Evolutionary conservation across 352 stramenopile genomes (phyloP).

Genomic region (Globisporangium cederbergense): DNA sequence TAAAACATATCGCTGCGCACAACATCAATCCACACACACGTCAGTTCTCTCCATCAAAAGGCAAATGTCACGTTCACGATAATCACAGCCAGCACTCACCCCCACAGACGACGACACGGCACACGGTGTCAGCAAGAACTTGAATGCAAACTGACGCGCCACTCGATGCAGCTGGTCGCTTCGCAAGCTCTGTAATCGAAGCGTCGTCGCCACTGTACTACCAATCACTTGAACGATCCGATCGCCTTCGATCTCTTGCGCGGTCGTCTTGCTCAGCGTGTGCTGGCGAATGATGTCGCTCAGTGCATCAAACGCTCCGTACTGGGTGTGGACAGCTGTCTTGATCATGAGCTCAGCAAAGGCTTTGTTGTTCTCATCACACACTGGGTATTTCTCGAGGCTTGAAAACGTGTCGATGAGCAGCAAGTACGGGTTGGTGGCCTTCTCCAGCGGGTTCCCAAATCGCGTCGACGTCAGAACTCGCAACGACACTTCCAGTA

Average conservation of each 20-base stretch:
- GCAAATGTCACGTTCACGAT: not conserved
- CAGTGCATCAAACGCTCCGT: slow-evolving; percentile 32
- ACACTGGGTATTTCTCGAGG: slow-evolving; percentile 24
- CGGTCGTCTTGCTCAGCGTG: not conserved
- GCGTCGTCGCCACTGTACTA: slow-evolving; percentile 20
- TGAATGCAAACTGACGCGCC: slow-evolving; percentile 24
- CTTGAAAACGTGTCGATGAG: slow-evolving; percentile 46
- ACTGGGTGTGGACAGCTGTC: slow-evolving; percentile 22
- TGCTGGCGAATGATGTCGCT: slow-evolving; percentile 28
- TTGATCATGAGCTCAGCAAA: slow-evolving; percentile 26
- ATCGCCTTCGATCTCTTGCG: slow-evolving; percentile 20
- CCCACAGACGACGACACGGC: slow-evolving; percentile 23
- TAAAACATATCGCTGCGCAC: slow-evolving; percentile 7
- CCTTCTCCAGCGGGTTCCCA: slow-evolving; percentile 17
- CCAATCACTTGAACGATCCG: slow-evolving; percentile 29
- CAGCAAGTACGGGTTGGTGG: slow-evolving; percentile 43
- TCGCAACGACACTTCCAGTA: slow-evolving; percentile 43
- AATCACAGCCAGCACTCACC: not conserved
- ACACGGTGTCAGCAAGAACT: slow-evolving; percentile 25
- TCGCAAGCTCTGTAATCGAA: slow-evolving; percentile 13
- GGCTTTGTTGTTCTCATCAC: slow-evolving; percentile 15
- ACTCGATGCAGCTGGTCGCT: slow-evolving; percentile 7
- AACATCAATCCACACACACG: not conserved
- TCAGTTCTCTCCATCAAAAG: not conserved
- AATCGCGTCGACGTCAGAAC: slow-evolving; percentile 25